Conservation (phyloP, 345 rosid species). For the Eucalyptus tenuipes region DNA sequence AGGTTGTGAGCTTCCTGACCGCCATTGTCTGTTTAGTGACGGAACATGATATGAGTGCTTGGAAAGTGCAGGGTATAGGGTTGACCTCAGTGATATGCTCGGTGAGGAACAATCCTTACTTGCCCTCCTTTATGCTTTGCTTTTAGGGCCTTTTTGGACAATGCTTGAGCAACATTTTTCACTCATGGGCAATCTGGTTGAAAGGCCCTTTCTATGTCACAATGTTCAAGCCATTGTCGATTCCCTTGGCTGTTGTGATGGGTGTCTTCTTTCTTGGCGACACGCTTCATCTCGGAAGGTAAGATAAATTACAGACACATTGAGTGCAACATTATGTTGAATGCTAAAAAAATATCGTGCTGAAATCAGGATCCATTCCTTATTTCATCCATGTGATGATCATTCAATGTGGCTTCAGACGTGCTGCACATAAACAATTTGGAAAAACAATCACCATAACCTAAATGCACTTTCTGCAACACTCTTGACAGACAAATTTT, state of each 20-base stretch:
- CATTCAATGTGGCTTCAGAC: not conserved
- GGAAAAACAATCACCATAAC: not conserved
- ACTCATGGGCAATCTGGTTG: not conserved
- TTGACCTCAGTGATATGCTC: not conserved
- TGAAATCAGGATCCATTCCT: not conserved
- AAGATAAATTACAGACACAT: not conserved
- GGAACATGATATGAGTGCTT: not conserved
- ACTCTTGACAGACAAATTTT: not conserved
- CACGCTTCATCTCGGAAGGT: not conserved
- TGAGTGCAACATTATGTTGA: not conserved
- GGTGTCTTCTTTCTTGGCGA: not conserved
- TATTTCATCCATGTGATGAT: no score
- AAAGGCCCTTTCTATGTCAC: not conserved
- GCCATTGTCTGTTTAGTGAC: not conserved
- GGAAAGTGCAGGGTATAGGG: not conserved
- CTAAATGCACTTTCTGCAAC: not conserved
- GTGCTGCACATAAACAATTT: not conserved
- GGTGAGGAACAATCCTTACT: not conserved
- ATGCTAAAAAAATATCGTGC: not conserved
- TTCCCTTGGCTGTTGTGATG: not conserved
- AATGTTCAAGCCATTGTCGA: not conserved
- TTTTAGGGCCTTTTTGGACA: not conserved
- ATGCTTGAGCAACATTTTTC: not conserved
- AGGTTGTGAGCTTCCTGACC: constrained; percentile 1
- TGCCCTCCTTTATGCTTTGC: not conserved